These are phyloP conservation scores for Arthromyces matolae DNA, from an alignment of 768 basidiomycete species.

Conservation along the genomic window DNA sequence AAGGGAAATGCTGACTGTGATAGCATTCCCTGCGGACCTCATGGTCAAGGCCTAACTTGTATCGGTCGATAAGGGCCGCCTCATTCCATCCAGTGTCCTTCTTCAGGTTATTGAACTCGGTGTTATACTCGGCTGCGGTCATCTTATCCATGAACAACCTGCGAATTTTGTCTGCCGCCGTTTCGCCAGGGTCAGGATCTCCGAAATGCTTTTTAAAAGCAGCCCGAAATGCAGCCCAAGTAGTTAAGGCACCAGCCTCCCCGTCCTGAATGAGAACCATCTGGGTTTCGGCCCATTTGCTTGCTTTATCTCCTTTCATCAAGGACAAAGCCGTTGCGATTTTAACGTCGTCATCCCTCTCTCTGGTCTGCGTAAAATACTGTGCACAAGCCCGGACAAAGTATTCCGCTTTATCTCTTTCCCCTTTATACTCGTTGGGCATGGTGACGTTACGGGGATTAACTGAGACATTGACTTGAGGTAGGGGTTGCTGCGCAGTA, in stretches of 20 bases:
- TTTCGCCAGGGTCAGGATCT: not conserved
- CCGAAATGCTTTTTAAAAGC: not conserved
- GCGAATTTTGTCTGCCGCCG: not conserved
- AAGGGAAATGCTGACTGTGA: not conserved
- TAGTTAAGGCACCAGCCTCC: not conserved
- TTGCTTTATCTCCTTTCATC: not conserved
- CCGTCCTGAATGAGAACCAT: not conserved
- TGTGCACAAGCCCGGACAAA: not conserved
- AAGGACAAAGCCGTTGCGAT: not conserved
- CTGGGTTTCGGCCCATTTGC: not conserved
- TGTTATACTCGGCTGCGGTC: not conserved
- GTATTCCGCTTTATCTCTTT: constrained; percentile 1
- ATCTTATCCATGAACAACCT: not conserved
- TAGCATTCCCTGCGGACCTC: not conserved
- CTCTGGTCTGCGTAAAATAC: not conserved
- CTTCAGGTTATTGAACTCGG: not conserved
- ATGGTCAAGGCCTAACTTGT: not conserved
- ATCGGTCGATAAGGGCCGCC: not conserved
- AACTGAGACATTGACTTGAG: not conserved
- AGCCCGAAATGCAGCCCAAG: not conserved
- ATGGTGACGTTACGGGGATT: not conserved
- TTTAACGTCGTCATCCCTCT: not conserved
- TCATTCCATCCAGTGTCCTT: constrained; percentile 2
- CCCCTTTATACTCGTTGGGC: not conserved
- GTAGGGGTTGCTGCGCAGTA: not conserved